Evolutionary conservation across 768 basidiomycete species (phyloP), one percentile per base, ranked within the genome.

Genomic region (Russula lepida): DNA sequence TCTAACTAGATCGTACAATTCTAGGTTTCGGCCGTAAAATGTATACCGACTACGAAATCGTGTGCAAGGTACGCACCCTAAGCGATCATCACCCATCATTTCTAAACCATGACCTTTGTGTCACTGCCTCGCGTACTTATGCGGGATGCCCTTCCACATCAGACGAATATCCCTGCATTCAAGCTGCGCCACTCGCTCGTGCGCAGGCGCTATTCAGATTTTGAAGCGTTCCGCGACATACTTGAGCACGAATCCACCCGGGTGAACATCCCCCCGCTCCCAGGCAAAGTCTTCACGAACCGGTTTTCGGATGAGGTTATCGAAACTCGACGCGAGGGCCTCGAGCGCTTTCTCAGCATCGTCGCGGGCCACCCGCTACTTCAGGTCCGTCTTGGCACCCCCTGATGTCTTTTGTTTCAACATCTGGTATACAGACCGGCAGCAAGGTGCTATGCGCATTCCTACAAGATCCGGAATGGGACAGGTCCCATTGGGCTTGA

Each of bases 151-250:
- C 39, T 7, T 30, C 28, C 7, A 35, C 30, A 19, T 21, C 65
- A 97, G 94, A 98, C 97, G 68, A 98, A 98, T 74, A 99, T 98
- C 68, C 97, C 95, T 35, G 95, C 95, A 0, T 99, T 99, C 80
- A 97, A 98, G 72, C 82, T 98, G 46, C 90, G 74, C 50, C 81
- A 82, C 72, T 84, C 83, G 3, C 74, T 81, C 46, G 84, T 85
- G n/a, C 77, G 84, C 32, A 72, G 84, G 46, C 80, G 84, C 47
- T 85, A 85, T 70, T 83, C 79, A 12, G 84, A 85, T 71, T 85
- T 85, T 62, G 84, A 85, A 65, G 94, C 95, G 1, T 99, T 99
- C 80, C 86, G 94, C 53, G 95, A 99, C 72, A 92, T 97, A 71
- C 84, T 99, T 54, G 97, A 99, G 74, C 86, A 93, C 68, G 97